Conservation (phyloP, 2,329 filamentous ascomycete genomes). For the Pseudocercospora cruenta region DNA sequence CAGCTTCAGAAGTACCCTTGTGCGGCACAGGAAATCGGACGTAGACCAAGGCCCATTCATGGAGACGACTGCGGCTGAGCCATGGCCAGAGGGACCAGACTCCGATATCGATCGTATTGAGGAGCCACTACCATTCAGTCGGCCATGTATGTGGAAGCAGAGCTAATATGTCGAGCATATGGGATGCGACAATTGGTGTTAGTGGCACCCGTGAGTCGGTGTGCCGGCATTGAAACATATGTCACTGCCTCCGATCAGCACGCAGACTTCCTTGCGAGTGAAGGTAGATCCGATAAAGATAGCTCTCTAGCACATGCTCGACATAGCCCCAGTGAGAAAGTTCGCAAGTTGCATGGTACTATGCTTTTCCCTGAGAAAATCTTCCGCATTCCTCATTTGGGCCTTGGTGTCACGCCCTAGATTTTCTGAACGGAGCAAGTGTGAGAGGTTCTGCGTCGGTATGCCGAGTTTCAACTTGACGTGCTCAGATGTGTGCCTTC, state of each 20-base stretch:
- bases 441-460: neutral
- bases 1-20: neutral
- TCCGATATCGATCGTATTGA: neutral
- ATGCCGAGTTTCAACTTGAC: neutral
- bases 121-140: neutral
- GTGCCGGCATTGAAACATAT: neutral
- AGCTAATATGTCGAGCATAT: neutral
- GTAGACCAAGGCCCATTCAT: neutral
- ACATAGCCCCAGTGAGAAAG: neutral
- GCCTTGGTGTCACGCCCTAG: neutral
- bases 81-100: neutral
- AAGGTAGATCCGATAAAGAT: constrained; percentile 2
- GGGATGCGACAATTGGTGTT: neutral
- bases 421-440: neutral
- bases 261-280: neutral
- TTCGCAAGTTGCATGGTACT: neutral
- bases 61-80: constrained; percentile 1
- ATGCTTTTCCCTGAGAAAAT: neutral
- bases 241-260: constrained; percentile 7
- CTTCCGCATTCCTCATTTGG: neutral
- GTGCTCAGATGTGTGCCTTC: neutral
- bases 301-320: neutral
- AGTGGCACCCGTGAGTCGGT: neutral
- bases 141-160: neutral
- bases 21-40: neutral